Evolutionary conservation across 352 stramenopile genomes (phyloP), one percentile per base, ranked within the genome.

Genomic region (Globisporangium recalcitrans): DNA sequence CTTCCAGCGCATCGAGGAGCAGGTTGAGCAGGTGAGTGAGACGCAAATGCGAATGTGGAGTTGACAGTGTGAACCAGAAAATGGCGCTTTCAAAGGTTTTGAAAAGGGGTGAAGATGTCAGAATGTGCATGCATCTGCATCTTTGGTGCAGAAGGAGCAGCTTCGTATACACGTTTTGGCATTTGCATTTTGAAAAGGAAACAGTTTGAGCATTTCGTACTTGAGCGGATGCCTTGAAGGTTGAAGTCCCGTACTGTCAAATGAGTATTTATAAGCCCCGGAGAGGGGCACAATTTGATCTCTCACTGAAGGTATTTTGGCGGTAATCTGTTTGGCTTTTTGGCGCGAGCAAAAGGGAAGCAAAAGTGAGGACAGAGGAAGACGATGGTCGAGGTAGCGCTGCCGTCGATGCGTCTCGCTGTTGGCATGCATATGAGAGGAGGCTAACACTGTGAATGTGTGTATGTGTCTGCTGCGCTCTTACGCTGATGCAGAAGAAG

Each of bases 401-500:
- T 8, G 3, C 29, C 4, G 19, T 26, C 24, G 10, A 8, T 8
- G 4, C 27, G 52, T 29, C 9, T 47, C 14, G 16, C 11, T 46
- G 26, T 34, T 2, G 22, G 9, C 21, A n/a, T 49, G n/a, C 21
- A 10, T 31, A 2, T 55, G 57, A 21, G 16, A 44, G 36, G 14
- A 21, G 19, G 4, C 49, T 55, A 38, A 55, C 21, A 13, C n/a
- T 49, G 42, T 52, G 14, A 32, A 29, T 9, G 16, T 11, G 13
- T 60, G 13, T n/a, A 7, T 48, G 26, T 60, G 42, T 19, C 10
- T 42, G 14, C 8, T 49, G 31, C 29, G 16, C 34, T 26, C 27
- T 36, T n/a, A 9, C 27, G 27, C n/a, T 13, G 19, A 21, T 44
- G 56, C 57, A 80, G 69, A 70, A 78, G 63, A 86, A 84, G 62